Percentiles rank a stretch among this genome's conserved stretches.
Conservation (phyloP, 108 stramenopile species). For the Chaetoceros muelleri region DNA sequence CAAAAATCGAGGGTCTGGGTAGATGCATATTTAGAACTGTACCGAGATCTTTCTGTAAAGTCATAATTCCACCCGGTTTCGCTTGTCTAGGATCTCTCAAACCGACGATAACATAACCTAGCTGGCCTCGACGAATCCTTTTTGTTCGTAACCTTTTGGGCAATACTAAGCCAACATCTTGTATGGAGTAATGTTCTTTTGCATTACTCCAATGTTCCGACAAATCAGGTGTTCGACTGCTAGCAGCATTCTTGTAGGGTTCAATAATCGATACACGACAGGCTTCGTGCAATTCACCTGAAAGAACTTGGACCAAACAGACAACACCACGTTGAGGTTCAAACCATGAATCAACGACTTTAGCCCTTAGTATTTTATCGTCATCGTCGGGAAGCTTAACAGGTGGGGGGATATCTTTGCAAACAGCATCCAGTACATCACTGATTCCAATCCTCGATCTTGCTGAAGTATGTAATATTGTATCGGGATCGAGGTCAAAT, state of each 20-base stretch:
- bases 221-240: not conserved
- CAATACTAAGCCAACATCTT: conserved; percentile 86
- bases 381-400: conserved; percentile 36
- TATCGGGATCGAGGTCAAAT: conserved; percentile 83
- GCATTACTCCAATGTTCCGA: conserved; percentile 3
- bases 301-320: conserved; percentile 50
- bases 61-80: conserved; percentile 82
- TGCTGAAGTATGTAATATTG: conserved; percentile 83
- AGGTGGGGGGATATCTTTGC: conserved; percentile 61
- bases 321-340: conserved; percentile 80
- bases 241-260: no score
- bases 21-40: conserved; percentile 30
- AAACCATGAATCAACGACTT: conserved; percentile 96
- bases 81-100: conserved; percentile 87
- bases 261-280: conserved; percentile 40
- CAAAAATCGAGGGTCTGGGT: conserved; percentile 25
- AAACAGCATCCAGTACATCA: conserved; percentile 60
- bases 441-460: conserved; percentile 62
- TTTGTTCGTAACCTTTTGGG: conserved; percentile 62
- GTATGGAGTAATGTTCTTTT: conserved; percentile 46
- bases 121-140: conserved; percentile 65
- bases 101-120: conserved; percentile 91
- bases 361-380: conserved; percentile 48
- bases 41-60: conserved; percentile 38
- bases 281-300: conserved; percentile 54